Evolutionary conservation across 2,329 filamentous ascomycete genomes (phyloP).

Genomic region (Apiospora pterosperma): DNA sequence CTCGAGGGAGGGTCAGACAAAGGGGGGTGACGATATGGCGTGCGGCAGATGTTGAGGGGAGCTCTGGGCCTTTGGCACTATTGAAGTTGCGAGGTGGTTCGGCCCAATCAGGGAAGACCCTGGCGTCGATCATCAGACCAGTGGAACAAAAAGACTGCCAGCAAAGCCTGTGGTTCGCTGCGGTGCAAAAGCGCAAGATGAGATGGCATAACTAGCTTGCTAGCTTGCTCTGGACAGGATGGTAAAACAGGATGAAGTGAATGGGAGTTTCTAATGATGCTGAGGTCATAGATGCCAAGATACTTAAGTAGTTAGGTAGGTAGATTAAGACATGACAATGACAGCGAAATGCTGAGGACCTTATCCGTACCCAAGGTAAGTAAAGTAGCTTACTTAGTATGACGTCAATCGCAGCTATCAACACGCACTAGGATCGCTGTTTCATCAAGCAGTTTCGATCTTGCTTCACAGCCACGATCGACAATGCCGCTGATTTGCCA

Average conservation of each 20-base stretch:
- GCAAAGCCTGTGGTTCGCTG: not conserved
- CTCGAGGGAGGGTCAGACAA: not conserved
- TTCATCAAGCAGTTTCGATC: not conserved
- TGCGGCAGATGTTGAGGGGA: not conserved
- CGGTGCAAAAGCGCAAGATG: conserved; percentile 2
- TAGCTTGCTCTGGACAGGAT: not conserved
- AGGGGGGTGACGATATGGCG: conserved; percentile 2
- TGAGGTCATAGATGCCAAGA: not conserved
- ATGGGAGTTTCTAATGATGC: not conserved
- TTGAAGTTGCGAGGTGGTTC: not conserved
- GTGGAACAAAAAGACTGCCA: not conserved
- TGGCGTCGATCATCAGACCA: not conserved
- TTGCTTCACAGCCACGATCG: not conserved
- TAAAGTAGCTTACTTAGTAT: too few species aligned
- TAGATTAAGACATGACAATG: not conserved
- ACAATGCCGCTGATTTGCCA: not conserved
- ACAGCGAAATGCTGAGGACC: not conserved
- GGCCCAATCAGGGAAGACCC: not conserved
- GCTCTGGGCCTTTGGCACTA: not conserved
- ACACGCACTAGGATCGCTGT: too few species aligned
- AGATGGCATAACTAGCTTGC: not conserved
- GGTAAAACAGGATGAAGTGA: not conserved
- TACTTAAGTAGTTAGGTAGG: too few species aligned
- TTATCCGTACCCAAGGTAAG: too few species aligned
- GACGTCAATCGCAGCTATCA: not conserved